Base-by-base conservation (phyloP, 129 eudicot species). In the Saussurea involucrata region DNA sequence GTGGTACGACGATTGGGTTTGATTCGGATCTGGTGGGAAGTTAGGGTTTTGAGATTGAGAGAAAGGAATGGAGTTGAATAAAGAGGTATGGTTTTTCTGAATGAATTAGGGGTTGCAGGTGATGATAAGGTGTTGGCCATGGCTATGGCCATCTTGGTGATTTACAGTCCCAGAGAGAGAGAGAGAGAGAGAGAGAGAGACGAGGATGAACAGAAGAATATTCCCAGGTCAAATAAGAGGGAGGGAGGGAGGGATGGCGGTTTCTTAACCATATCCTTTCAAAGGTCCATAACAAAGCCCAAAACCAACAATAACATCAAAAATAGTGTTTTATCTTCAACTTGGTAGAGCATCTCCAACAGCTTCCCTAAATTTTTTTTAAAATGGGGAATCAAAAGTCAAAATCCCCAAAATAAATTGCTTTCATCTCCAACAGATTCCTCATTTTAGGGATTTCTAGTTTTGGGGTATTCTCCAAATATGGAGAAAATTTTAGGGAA, bases 111-210 rank as follows among this genome's bases (percentile, higher is more conserved):
- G 42, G 86, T 69, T 15, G 79, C 17, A 44, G 77, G 44, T 68
- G 86, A 27, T 78, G 88, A 83, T 64, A 83, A 22, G 67, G 78
- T 83, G 84, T 83, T 82, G 79, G 86, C 72, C 73, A 86, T 82
- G 44, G 95, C 77, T 86, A 85, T 66, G 57, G 68, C 63, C 31
- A 44, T 71, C 29, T 25, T 63, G 33, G 68, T 31, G 57, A 21
- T 63, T 31, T 31, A 3, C 8, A 12, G 28, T 13, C 8, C 11
- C 69, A 46, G 78, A 44, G 55, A 70, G 9, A 68, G 33, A 70
- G 46, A 53, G 42, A n/a, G 75, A 44, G 13, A 27, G n/a, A n/a
- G 63, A 5, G 75, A 63, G 53, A 21, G 9, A 65, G 13, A 37
- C 11, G 46, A 53, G 10, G 22, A 53, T 53, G 61, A 53, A 53